Conservation (phyloP, 1,284 basidiomycete genomes). For the Phylloporus gajari region DNA sequence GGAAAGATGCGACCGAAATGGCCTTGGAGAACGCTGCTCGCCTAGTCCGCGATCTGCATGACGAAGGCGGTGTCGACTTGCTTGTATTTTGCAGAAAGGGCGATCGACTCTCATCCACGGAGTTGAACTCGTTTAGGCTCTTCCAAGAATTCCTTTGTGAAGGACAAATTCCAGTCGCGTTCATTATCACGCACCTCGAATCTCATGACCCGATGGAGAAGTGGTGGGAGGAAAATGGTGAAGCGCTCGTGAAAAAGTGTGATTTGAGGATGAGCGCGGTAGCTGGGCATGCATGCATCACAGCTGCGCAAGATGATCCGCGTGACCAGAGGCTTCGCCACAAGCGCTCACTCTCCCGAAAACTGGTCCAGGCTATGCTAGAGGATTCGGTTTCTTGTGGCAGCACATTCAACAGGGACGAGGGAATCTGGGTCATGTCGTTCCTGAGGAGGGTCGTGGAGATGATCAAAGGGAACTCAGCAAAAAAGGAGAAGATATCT, state of each 20-base stretch:
- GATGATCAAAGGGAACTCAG: conserved; percentile 25
- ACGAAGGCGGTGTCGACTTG: conserved; percentile 46
- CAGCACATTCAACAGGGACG: conserved; percentile 28
- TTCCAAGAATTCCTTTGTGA: conserved; percentile 49
- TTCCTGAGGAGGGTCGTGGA: conserved; percentile 37
- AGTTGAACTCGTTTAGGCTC: conserved; percentile 45
- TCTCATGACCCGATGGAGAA: conserved; percentile 35
- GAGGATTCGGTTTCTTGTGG: conserved; percentile 36
- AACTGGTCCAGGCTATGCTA: conserved; percentile 31
- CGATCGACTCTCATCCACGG: conserved; percentile 38
- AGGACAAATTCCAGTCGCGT: conserved; percentile 48
- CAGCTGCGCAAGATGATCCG: conserved; percentile 24
- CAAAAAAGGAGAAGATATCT: conserved; percentile 25
- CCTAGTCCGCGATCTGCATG: conserved; percentile 45
- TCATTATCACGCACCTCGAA: conserved; percentile 52
- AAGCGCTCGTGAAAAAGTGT: conserved; percentile 19
- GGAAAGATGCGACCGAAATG: background rate
- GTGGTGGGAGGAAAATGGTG: conserved; percentile 38
- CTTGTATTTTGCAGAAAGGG: conserved; percentile 50
- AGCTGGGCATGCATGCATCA: conserved; percentile 43
- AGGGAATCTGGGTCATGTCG: conserved; percentile 33
- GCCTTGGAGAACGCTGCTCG: conserved; percentile 32
- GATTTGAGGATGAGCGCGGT: conserved; percentile 25
- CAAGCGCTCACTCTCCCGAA: conserved; percentile 27
- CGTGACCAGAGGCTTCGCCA: conserved; percentile 8